Conservation (phyloP, 1,284 basidiomycete species). For the Termitomyces sp. region DNA sequence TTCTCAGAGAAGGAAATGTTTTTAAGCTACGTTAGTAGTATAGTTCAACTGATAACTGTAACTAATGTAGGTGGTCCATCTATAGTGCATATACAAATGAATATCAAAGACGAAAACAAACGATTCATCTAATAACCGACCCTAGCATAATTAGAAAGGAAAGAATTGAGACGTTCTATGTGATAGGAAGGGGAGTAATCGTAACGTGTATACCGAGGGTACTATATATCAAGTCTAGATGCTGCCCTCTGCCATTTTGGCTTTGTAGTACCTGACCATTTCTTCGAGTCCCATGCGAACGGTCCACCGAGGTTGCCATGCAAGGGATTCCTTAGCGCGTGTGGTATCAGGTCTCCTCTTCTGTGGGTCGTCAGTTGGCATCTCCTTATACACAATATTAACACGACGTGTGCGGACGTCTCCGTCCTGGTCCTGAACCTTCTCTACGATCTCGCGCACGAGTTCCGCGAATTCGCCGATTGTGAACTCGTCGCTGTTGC, state of each 20-base stretch:
- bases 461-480: constrained; percentile 88
- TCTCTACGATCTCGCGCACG: constrained; percentile 84
- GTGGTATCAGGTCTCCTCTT: constrained; percentile 90
- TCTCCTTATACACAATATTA: constrained; percentile 77
- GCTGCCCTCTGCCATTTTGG: constrained; percentile 79
- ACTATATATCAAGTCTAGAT: constrained; percentile 27
- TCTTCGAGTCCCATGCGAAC: constrained; percentile 88
- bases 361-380: constrained; percentile 93
- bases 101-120: not conserved
- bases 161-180: not conserved
- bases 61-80: not conserved
- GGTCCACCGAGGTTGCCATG: constrained; percentile 93
- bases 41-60: not conserved
- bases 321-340: constrained; percentile 78
- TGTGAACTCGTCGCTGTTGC: constrained; percentile 90
- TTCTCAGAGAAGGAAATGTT: too few species aligned
- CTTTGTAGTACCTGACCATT: constrained; percentile 89
- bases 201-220: not conserved
- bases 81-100: not conserved
- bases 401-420: constrained; percentile 52
- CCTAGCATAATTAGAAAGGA: not conserved
- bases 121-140: not conserved
- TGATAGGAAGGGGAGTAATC: not conserved
- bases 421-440: constrained; percentile 83
- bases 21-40: too few species aligned